phyloP scores from a whole-genome alignment of 306 rosid species.

The Prinsepia uniflora region DNA sequence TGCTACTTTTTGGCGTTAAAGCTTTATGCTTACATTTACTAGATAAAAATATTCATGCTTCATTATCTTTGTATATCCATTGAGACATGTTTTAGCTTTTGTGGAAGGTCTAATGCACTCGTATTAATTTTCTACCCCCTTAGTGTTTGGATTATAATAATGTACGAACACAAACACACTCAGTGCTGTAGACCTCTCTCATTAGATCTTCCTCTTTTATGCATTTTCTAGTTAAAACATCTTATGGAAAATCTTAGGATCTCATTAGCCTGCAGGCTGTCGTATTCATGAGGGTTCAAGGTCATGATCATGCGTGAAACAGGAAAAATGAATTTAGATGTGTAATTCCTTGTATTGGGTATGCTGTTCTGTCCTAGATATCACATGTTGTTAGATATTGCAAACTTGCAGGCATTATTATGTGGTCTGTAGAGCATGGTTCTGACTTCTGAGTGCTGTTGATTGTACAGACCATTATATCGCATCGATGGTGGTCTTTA shows the following conservation, averaged over 20 bases:
- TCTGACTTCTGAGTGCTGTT: background rate
- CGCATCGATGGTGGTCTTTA: background rate
- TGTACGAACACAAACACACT: background rate
- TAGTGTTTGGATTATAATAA: background rate
- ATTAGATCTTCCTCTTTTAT: background rate
- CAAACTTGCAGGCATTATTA: background rate
- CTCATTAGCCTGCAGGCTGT: background rate
- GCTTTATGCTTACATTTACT: no score
- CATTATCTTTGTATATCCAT: slow-evolving; percentile 1
- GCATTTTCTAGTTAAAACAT: background rate
- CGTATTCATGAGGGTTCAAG: background rate
- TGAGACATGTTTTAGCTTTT: background rate
- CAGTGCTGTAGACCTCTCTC: background rate
- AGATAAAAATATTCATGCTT: no score
- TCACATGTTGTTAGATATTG: background rate
- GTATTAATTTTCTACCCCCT: background rate
- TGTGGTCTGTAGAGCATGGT: background rate
- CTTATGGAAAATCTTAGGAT: background rate
- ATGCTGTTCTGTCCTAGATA: background rate
- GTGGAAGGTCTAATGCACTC: background rate
- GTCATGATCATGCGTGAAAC: background rate
- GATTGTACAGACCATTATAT: background rate
- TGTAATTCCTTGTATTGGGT: slow-evolving; percentile 4
- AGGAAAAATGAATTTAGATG: background rate
- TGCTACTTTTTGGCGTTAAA: background rate